Conservation (phyloP, 2,329 filamentous ascomycete genomes). For the Epichloe gansuensis region DNA sequence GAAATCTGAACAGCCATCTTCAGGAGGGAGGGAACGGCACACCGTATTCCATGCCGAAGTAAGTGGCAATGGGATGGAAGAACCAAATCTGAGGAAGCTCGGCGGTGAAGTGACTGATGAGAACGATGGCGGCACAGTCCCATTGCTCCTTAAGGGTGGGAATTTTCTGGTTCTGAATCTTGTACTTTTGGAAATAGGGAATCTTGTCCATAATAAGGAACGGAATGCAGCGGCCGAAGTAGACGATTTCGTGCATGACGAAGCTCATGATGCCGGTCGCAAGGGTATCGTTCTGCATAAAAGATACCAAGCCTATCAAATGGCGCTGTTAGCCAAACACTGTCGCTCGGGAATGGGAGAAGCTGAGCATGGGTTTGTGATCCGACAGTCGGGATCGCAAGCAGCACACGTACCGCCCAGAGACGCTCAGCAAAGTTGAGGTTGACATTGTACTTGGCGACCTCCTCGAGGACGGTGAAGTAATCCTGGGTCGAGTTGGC, state of each 20-base stretch:
- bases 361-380: neutral
- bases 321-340: neutral
- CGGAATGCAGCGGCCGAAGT: conserved; percentile 83
- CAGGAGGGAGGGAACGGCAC: conserved; percentile 73
- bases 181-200: conserved; percentile 82
- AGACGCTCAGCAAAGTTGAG: conserved; percentile 79
- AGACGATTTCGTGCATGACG: conserved; percentile 83
- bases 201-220: conserved; percentile 89
- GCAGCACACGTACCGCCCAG: conserved; percentile 57
- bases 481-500: conserved; percentile 40
- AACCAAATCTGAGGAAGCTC: conserved; percentile 98
- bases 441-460: conserved; percentile 65
- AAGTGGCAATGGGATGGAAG: conserved; percentile 94
- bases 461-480: conserved; percentile 47
- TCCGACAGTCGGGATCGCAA: conserved; percentile 1
- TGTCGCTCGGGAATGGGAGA: neutral
- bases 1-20: conserved; percentile 87
- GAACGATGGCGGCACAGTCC: conserved; percentile 84
- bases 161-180: conserved; percentile 83
- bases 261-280: conserved; percentile 98
- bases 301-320: conserved; percentile 69
- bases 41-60: conserved; percentile 74
- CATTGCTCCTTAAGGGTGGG: conserved; percentile 90
- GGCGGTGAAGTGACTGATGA: conserved; percentile 93
- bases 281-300: conserved; percentile 94